These are phyloP conservation scores for Penicillium roqueforti DNA, from an alignment of 495 filamentous ascomycete species.

Conservation along the genomic window DNA sequence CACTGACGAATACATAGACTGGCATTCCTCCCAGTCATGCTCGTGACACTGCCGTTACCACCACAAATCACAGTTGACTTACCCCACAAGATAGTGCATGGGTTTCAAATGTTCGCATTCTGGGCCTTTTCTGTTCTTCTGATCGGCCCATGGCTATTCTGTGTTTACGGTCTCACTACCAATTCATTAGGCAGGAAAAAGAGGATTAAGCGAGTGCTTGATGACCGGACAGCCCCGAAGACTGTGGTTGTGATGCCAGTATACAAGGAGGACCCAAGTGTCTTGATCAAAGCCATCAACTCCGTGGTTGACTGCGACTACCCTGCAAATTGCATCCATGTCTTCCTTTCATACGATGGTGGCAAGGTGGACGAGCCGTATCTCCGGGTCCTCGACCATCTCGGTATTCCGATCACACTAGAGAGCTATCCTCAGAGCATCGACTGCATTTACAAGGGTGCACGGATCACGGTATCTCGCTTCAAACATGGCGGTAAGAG, in stretches of 20 bases:
- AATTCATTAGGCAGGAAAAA: conserved; percentile 77
- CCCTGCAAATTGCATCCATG: conserved; percentile 86
- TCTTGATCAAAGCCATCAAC: conserved; percentile 84
- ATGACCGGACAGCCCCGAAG: conserved; percentile 84
- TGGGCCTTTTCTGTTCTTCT: conserved; percentile 87
- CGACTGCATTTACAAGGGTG: conserved; percentile 78
- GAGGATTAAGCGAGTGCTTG: conserved; percentile 76
- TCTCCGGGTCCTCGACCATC: conserved; percentile 78
- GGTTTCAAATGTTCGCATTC: conserved; percentile 94
- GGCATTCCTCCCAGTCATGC: conserved; percentile 89
- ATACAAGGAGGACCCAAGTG: conserved; percentile 85
- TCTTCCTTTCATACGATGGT: conserved; percentile 96
- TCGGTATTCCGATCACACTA: conserved; percentile 76
- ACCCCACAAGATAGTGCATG: conserved; percentile 58
- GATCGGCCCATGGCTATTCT: conserved; percentile 87
- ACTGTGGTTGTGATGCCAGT: conserved; percentile 97
- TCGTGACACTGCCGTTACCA: conserved; percentile 89
- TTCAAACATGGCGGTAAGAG: conserved; percentile 94
- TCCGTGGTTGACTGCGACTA: conserved; percentile 96
- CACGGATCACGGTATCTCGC: conserved; percentile 84
- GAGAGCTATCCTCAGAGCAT: conserved; percentile 84
- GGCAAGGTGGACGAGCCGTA: conserved; percentile 85
- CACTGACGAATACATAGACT: conserved; percentile 44
- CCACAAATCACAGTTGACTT: conserved; percentile 63
- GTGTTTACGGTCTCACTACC: conserved; percentile 84